Evolutionary conservation across 2,329 filamentous ascomycete species (phyloP).

Genomic region (Chrysosporium queenslandicum): DNA sequence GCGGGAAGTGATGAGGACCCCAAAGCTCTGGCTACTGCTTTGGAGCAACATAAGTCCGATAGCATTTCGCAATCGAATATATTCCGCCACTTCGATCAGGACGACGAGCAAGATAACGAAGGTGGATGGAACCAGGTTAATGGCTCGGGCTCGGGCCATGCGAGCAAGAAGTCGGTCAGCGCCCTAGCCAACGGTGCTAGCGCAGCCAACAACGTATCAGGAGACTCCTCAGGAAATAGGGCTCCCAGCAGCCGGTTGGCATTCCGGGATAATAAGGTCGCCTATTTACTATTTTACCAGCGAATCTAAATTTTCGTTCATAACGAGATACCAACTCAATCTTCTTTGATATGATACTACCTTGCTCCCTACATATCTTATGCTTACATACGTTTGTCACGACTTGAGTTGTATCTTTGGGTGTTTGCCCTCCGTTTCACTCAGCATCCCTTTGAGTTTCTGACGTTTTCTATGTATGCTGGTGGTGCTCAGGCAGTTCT

Average conservation of each 20-base stretch:
- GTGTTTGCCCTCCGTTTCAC: background rate
- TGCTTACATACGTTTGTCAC: background rate
- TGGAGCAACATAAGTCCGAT: conserved; percentile 50
- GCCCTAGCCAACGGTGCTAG: conserved; percentile 46
- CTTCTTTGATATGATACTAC: background rate
- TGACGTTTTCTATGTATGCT: background rate
- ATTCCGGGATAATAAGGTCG: conserved; percentile 87
- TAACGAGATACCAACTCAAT: background rate
- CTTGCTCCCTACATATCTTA: background rate
- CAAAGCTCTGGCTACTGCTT: conserved; percentile 53
- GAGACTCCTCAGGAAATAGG: conserved; percentile 48
- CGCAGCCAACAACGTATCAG: conserved; percentile 43
- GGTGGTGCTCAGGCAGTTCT: background rate
- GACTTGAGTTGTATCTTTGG: background rate
- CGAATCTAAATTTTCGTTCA: conserved; percentile 41
- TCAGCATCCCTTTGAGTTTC: background rate
- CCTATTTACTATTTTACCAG: conserved; percentile 94
- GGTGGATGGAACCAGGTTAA: conserved; percentile 77
- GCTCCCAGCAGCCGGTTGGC: conserved; percentile 48
- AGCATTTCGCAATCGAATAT: conserved; percentile 53
- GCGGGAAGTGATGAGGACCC: conserved; percentile 71
- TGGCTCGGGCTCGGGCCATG: conserved; percentile 41
- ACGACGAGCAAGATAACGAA: conserved; percentile 56
- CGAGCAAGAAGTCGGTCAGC: conserved; percentile 60
- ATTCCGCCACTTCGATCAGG: conserved; percentile 57